Conservation (phyloP, 169 alveolate genomes). For the Plasmodium falciparum region DNA sequence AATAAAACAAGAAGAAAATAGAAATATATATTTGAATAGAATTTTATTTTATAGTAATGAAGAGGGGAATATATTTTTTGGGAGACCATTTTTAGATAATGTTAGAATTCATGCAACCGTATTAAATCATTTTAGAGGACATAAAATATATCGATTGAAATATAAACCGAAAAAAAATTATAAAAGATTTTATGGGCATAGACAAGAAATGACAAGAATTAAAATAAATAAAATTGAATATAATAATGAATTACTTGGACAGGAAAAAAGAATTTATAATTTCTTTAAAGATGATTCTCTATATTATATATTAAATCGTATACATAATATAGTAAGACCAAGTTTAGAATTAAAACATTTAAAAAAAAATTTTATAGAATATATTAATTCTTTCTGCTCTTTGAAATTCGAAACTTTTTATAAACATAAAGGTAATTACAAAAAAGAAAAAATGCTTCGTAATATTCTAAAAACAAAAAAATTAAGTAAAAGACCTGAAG, state of each 20-base stretch:
- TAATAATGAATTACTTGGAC: slow-evolving; percentile 38
- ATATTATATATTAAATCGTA: slow-evolving; percentile 60
- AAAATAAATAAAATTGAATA: slow-evolving; percentile 77
- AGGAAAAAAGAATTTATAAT: slow-evolving; percentile 61
- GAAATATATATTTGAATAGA: slow-evolving; percentile 82
- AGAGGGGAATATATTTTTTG: slow-evolving; percentile 84
- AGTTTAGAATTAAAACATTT: slow-evolving; percentile 56
- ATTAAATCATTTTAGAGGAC: slow-evolving; percentile 88
- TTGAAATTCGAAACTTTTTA: slow-evolving; percentile 66
- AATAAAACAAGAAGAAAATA: slow-evolving; percentile 86
- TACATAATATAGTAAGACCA: slow-evolving; percentile 71
- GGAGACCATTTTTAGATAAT: slow-evolving; percentile 88
- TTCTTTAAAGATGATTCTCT: slow-evolving; percentile 64
- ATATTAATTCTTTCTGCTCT: slow-evolving; percentile 45
- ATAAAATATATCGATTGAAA: slow-evolving; percentile 84
- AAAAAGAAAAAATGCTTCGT: slow-evolving; percentile 58
- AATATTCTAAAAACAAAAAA: slow-evolving; percentile 71
- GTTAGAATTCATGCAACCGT: slow-evolving; percentile 85
- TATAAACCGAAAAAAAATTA: slow-evolving; percentile 88
- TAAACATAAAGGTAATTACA: slow-evolving; percentile 75
- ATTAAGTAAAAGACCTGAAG: slow-evolving; percentile 72
- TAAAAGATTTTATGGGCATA: slow-evolving; percentile 83
- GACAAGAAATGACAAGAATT: slow-evolving; percentile 87
- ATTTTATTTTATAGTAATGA: slow-evolving; percentile 83
- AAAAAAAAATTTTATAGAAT: slow-evolving; percentile 47